Base-by-base conservation (phyloP, 2,329 filamentous ascomycete genomes). In the Magnaporthiopsis incrustans region DNA sequence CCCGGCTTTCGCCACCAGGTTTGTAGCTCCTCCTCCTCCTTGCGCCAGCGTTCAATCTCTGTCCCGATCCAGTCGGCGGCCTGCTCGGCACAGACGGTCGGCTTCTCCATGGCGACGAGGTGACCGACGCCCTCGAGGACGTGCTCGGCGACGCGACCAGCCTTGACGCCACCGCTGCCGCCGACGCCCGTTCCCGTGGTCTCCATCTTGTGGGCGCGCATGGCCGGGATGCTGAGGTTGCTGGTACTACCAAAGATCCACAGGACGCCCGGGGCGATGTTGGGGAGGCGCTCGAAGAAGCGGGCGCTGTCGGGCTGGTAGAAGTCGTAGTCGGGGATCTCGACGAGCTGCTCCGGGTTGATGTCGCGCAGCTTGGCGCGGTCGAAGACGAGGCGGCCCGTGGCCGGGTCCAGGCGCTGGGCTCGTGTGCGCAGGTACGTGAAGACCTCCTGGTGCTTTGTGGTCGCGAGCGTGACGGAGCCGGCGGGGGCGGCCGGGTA, bases 371-470 rank as follows among this genome's bases (percentile, higher is more conserved):
- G 68, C 50, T 73, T 71, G 59, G 75, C 70, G 0, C 73, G 75
- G 64, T 80, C 73, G 10, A 83, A 65, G 35, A 82, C 66, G 2
- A 67, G 69, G 26, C 77, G 65, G 5, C 68, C 78, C 15, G 66
- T 70, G 5, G 74, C 67, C 0, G 70, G 63, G 66, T 77, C 75
- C 61, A 77, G 73, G 67, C 78, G 78, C 10, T 77, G 75, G 73
- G 76, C 85, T 65, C 84, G 83, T 0, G 87, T 84, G 0, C 89
- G 83, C 67, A 90, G 76, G 73, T 89, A 95, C 1, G 88, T 92
- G 71, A 91, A 88, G 64, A 95, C 89, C 78, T 96, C 92, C 72
- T 97, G 91, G 74, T 96, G 90, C 70, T 93, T 92, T 0, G 91
- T 89, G 0, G 94, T 98, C 2, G 85, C 84, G 2, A 95, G 81